Evolutionary conservation across 805 yeast genomes (phyloP).

Genomic region (Yarrowia osloensis): DNA sequence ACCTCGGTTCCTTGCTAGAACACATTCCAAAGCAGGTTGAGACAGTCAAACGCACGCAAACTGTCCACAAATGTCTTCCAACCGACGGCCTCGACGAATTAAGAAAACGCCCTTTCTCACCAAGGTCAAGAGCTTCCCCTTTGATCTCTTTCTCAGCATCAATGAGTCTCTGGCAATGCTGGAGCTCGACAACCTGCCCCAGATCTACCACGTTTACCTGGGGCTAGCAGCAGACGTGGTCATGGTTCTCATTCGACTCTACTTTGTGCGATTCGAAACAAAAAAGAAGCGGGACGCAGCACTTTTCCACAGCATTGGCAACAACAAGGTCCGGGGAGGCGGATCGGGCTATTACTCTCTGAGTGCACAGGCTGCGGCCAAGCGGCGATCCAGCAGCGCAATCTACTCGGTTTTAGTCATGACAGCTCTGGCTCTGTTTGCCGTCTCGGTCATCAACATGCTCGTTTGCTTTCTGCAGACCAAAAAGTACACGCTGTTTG

Average conservation of each 20-base stretch:
- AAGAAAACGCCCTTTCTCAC: slow-evolving; percentile 8
- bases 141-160: slow-evolving; percentile 18
- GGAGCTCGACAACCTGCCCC: slow-evolving; percentile 17
- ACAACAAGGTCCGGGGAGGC: neutral
- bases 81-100: neutral
- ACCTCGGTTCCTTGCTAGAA: too few relatives aligned
- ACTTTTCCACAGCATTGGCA: neutral
- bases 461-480: slow-evolving; percentile 31
- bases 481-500: slow-evolving; percentile 36
- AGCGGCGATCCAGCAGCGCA: neutral
- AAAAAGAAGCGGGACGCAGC: neutral
- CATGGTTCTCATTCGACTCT: slow-evolving; percentile 12
- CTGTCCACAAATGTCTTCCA: too few relatives aligned
- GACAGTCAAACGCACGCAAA: too few relatives aligned
- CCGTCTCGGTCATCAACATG: slow-evolving; percentile 33
- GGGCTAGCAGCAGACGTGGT: neutral
- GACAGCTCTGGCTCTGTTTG: slow-evolving; percentile 26
- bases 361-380: slow-evolving; percentile 25
- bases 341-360: slow-evolving; percentile 3
- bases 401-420: slow-evolving; percentile 3
- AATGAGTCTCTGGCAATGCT: slow-evolving; percentile 1
- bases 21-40: too few relatives aligned
- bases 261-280: slow-evolving; percentile 11
- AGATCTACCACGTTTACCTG: slow-evolving; percentile 21
- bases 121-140: slow-evolving; percentile 8